Conservation (phyloP, 352 stramenopile species). For the Globisporangium paddicum region DNA sequence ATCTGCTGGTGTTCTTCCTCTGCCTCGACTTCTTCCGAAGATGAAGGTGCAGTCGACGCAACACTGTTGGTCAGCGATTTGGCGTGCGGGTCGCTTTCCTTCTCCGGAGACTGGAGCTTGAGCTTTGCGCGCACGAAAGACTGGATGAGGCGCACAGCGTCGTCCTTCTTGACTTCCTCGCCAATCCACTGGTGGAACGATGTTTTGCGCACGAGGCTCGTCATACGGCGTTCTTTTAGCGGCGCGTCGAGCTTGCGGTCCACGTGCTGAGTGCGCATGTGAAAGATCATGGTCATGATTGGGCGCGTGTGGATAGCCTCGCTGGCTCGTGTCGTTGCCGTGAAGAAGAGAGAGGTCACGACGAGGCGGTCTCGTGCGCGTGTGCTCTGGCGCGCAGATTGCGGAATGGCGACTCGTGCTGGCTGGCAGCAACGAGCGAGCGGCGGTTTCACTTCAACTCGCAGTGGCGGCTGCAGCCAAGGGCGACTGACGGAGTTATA, state of each 20-base stretch:
- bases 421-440: background rate
- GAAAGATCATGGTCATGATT: background rate
- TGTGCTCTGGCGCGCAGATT: background rate
- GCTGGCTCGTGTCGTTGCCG: background rate
- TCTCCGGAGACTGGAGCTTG: background rate
- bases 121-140: slow-evolving; percentile 24
- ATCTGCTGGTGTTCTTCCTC: slow-evolving; percentile 41
- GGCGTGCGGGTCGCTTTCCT: slow-evolving; percentile 11
- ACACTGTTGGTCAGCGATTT: slow-evolving; percentile 12
- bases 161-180: slow-evolving; percentile 25
- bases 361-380: background rate
- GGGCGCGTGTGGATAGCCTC: background rate
- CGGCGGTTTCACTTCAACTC: slow-evolving; percentile 8
- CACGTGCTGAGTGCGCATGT: background rate
- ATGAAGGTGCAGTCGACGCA: slow-evolving; percentile 8
- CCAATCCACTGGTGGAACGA: slow-evolving; percentile 32
- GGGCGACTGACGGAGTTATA: background rate
- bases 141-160: slow-evolving; percentile 31
- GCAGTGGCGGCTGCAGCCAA: background rate
- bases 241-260: background rate
- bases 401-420: background rate
- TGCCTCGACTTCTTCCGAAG: slow-evolving; percentile 19
- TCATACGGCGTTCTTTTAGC: slow-evolving; percentile 1
- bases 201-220: background rate
- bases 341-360: too few species aligned